phyloP scores from a whole-genome alignment of 208 protist species.

The Acanthamoeba triangularis region DNA sequence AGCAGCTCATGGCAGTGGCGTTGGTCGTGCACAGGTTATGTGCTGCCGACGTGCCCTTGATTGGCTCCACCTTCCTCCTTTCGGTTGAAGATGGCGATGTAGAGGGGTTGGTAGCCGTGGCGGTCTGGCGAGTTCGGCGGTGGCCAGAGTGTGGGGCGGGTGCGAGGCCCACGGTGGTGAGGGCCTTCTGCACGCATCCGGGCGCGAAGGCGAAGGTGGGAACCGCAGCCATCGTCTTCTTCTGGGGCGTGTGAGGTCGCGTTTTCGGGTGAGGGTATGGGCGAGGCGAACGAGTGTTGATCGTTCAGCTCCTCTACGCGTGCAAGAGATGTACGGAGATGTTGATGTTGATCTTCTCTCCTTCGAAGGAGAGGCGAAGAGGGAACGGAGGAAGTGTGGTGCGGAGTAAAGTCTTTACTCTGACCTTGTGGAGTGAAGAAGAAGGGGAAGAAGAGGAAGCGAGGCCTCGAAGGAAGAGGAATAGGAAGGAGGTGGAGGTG shows the following conservation, averaged over 20 bases:
- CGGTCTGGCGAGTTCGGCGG: background rate
- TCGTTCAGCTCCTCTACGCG: background rate
- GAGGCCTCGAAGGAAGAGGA: no score
- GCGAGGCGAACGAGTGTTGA: background rate
- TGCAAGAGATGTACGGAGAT: no score
- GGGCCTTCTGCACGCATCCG: background rate
- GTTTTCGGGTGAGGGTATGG: background rate
- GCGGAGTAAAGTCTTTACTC: no score
- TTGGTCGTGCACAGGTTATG: constrained; percentile 1
- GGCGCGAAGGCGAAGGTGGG: background rate
- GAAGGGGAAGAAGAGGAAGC: no score
- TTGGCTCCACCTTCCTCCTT: constrained; percentile 3
- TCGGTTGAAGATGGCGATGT: background rate
- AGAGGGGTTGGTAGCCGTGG: background rate
- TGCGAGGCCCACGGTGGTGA: background rate
- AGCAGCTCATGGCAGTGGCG: background rate
- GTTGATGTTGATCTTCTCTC: no score
- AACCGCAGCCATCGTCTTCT: background rate
- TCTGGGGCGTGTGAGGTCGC: background rate
- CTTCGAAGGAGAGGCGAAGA: no score
- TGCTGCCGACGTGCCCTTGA: background rate
- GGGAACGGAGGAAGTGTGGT: no score
- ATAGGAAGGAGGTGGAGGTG: no score
- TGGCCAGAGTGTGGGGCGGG: constrained; percentile 18
- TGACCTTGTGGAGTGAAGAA: no score